Percentiles rank a stretch among this genome's conserved stretches.
These are phyloP conservation scores for Gynochthodes officinalis DNA, from an alignment of 257 asterid genomes.

Conservation along the genomic window DNA sequence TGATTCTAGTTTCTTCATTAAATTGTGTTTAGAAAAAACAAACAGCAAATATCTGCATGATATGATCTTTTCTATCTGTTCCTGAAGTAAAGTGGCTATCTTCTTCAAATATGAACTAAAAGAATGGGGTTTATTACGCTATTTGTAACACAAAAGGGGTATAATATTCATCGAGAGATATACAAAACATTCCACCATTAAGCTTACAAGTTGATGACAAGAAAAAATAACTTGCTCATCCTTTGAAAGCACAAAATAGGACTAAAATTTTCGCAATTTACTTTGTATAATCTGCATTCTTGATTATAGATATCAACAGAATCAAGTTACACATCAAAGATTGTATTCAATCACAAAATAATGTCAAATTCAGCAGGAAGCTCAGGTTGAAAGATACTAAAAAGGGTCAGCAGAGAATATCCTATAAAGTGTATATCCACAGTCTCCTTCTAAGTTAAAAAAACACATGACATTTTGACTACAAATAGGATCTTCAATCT, in stretches of 20 bases:
- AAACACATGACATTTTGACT: not conserved
- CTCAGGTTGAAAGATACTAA: not conserved
- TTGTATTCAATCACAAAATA: not conserved
- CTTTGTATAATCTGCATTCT: not conserved
- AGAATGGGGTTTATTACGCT: not conserved
- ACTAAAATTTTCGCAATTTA: not conserved
- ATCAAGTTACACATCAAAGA: not conserved
- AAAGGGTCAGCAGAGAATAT: not conserved
- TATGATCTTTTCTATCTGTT: not conserved
- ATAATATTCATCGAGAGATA: no score
- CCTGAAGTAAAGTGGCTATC: not conserved
- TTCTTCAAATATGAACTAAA: not conserved
- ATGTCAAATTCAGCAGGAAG: not conserved
- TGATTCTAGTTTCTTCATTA: not conserved
- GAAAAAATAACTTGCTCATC: no score
- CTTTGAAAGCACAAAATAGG: no score
- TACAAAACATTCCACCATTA: no score
- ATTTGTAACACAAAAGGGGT: no score
- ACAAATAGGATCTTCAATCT: not conserved
- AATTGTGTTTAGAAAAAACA: no score
- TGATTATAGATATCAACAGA: not conserved
- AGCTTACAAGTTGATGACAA: no score
- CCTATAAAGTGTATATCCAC: not conserved
- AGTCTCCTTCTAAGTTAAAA: not conserved
- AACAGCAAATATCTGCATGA: not conserved